Percentiles rank a stretch among this genome's conserved stretches.
phyloP scores from a whole-genome alignment of 2,329 filamentous ascomycete species.

The Penicillium polonicum region DNA sequence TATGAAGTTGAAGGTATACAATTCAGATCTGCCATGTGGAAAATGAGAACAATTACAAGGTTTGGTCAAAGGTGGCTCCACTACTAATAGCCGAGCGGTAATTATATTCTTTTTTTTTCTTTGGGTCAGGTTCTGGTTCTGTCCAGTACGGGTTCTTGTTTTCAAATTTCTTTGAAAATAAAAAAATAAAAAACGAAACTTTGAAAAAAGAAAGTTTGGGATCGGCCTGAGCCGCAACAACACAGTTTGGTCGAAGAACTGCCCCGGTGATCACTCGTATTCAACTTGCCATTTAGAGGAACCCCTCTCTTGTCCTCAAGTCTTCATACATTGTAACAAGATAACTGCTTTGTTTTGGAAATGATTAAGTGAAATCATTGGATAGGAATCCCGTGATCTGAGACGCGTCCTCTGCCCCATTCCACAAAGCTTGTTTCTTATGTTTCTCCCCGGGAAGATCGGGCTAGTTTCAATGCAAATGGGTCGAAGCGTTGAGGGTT shows the following conservation, averaged over 20 bases:
- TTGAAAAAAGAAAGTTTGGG: constrained; percentile 11
- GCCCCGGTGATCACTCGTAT: constrained; percentile 21
- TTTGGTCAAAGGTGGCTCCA: background rate
- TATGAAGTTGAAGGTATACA: background rate
- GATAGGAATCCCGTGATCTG: background rate
- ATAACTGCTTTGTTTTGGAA: background rate
- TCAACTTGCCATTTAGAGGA: constrained; percentile 4
- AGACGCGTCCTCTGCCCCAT: constrained; percentile 5
- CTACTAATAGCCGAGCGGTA: constrained; percentile 4
- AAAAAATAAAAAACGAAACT: background rate
- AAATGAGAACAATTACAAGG: background rate
- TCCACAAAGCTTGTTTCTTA: constrained; percentile 18
- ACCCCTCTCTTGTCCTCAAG: background rate
- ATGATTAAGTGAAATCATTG: background rate
- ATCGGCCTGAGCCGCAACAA: constrained; percentile 24
- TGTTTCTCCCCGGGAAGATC: constrained; percentile 10
- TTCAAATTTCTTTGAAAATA: background rate
- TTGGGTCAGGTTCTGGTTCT: background rate
- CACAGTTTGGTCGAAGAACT: background rate
- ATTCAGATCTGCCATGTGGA: constrained; percentile 1
- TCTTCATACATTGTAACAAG: too few species aligned
- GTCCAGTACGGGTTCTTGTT: background rate
- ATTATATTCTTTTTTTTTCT: background rate
- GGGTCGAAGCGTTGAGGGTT: background rate
- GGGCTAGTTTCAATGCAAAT: constrained; percentile 12